A percentile compares a stretch with the other conserved stretches of the same genome.
These are phyloP conservation scores for Alloascoidea hylecoeti DNA, from an alignment of 805 yeast genomes.

Conservation along the genomic window DNA sequence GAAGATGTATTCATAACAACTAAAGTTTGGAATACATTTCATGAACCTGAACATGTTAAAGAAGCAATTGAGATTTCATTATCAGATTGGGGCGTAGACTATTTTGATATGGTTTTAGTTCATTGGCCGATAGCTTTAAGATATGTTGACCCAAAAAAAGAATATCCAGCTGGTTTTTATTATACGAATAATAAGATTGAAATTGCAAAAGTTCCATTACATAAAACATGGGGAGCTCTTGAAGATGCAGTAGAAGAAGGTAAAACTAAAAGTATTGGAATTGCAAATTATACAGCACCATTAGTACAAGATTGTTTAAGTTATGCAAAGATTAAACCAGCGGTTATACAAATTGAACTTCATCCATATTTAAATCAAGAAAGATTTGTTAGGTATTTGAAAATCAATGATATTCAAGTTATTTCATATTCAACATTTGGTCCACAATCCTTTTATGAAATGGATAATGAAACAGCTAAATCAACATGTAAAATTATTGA, in stretches of 20 bases:
- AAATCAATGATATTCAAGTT: slow-evolving; percentile 34
- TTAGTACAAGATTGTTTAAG: slow-evolving; percentile 35
- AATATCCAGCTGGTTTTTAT: slow-evolving; percentile 8
- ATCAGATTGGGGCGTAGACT: slow-evolving; percentile 35
- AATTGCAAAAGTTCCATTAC: slow-evolving; percentile 52
- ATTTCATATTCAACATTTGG: slow-evolving; percentile 79
- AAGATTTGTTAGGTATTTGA: slow-evolving; percentile 38
- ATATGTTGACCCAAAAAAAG: slow-evolving; percentile 6
- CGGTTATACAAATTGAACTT: slow-evolving; percentile 60
- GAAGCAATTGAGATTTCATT: slow-evolving; percentile 37
- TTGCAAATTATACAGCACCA: slow-evolving; percentile 52
- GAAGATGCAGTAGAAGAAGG: slow-evolving; percentile 39
- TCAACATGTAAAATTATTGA: slow-evolving; percentile 40
- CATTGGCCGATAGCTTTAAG: slow-evolving; percentile 47
- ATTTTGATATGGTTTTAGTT: slow-evolving; percentile 50
- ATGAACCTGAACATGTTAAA: slow-evolving; percentile 44
- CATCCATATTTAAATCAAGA: slow-evolving; percentile 63
- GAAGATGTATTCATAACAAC: slow-evolving; percentile 71
- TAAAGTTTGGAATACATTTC: slow-evolving; percentile 81
- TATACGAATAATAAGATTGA: too few species aligned
- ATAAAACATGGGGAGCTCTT: slow-evolving; percentile 50
- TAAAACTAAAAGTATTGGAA: slow-evolving; percentile 56
- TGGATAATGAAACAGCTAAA: slow-evolving; percentile 37
- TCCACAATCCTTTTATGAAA: slow-evolving; percentile 66
- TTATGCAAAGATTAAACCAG: slow-evolving; percentile 43